These are phyloP conservation scores for Kazachstania sp. DNA, from an alignment of 1,139 yeast genomes.

Conservation along the genomic window DNA sequence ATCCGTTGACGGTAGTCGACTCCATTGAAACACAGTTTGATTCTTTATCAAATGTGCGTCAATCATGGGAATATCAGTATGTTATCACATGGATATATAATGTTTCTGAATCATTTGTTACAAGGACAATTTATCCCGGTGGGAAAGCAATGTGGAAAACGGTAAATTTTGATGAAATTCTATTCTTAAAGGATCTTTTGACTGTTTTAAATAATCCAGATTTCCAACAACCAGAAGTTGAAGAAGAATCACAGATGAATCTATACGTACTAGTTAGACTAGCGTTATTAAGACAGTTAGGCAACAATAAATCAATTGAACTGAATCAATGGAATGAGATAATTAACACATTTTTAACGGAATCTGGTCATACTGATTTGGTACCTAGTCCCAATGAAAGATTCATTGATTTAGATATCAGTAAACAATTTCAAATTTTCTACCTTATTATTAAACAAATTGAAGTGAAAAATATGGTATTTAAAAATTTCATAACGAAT, in stretches of 20 bases:
- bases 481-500: conserved; percentile 31
- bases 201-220: conserved; percentile 1
- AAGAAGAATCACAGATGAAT: conserved; percentile 12
- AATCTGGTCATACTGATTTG: conserved; percentile 7
- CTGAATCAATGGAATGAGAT: conserved; percentile 39
- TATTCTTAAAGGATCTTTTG: conserved; percentile 18
- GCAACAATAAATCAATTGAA: conserved; percentile 27
- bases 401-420: conserved; percentile 36
- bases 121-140: conserved; percentile 9
- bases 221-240: conserved; percentile 4
- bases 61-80: conserved; percentile 28
- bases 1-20: background rate
- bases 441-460: conserved; percentile 35
- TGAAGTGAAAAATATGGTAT: conserved; percentile 27
- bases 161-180: conserved; percentile 24
- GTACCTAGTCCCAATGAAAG: conserved; percentile 8
- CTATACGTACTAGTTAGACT: conserved; percentile 24
- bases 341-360: conserved; percentile 41
- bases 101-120: conserved; percentile 25
- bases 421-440: conserved; percentile 42
- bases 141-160: conserved; percentile 25
- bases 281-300: conserved; percentile 34
- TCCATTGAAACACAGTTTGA: conserved; percentile 5
- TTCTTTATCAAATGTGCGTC: conserved; percentile 8
- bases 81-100: conserved; percentile 29